phyloP scores from a whole-genome alignment of 1,284 basidiomycete species.

The Leccinum insolens region DNA sequence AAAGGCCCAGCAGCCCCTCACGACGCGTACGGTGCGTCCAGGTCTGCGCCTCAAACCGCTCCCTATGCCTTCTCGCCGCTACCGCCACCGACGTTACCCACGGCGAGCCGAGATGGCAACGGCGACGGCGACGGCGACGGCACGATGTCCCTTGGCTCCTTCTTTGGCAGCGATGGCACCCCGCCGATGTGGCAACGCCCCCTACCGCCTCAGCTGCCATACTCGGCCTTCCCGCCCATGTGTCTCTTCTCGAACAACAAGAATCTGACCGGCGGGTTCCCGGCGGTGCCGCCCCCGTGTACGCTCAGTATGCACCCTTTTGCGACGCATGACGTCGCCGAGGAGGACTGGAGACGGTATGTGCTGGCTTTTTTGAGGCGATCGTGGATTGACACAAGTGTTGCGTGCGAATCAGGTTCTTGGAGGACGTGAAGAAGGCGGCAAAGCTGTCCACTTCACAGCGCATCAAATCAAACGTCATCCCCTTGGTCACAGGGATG shows the following conservation, averaged over 20 bases:
- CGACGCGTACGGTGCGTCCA: neutral
- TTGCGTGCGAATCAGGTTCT: constrained; percentile 14
- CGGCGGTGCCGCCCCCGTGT: constrained; percentile 34
- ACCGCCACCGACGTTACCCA: neutral
- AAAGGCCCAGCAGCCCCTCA: neutral
- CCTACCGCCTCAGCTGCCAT: constrained; percentile 17
- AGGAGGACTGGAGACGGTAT: constrained; percentile 37
- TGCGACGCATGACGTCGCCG: constrained; percentile 31
- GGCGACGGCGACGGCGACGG: neutral
- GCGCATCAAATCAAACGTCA: constrained; percentile 33
- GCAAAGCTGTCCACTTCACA: constrained; percentile 25
- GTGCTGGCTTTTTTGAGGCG: neutral
- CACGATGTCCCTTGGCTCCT: constrained; percentile 24
- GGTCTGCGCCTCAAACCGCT: neutral
- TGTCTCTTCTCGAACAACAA: constrained; percentile 30
- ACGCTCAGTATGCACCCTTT: constrained; percentile 29
- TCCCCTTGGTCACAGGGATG: constrained; percentile 26
- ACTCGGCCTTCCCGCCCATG: constrained; percentile 33
- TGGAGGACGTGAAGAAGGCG: constrained; percentile 32
- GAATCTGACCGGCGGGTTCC: constrained; percentile 27
- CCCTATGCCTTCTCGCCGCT: neutral
- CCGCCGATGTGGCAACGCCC: constrained; percentile 33
- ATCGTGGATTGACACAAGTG: neutral
- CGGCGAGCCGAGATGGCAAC: neutral
- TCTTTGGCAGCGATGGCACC: constrained; percentile 30